phyloP scores from a whole-genome alignment of 495 filamentous ascomycete species.

The Lophium mytilinum region DNA sequence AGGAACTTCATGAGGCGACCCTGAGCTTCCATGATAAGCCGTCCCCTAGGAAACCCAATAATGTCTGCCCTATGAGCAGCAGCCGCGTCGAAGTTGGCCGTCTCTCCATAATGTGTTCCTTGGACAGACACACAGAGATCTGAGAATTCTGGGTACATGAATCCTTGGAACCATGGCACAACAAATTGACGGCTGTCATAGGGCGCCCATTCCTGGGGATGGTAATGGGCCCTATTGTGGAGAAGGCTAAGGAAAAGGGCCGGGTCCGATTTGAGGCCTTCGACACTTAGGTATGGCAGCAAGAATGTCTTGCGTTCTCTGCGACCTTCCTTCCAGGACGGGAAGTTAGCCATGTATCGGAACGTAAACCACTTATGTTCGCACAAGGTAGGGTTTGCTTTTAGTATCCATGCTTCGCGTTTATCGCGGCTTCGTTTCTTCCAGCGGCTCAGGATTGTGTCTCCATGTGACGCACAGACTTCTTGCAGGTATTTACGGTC shows the following conservation, averaged over 20 bases:
- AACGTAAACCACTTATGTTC: not conserved
- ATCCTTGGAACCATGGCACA: not conserved
- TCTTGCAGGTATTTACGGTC: not conserved
- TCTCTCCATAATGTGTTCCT: slow-evolving; percentile 5
- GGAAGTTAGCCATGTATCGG: not conserved
- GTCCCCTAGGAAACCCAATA: slow-evolving; percentile 10
- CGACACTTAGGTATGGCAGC: not conserved
- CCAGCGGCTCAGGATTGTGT: not conserved
- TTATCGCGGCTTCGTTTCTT: not conserved
- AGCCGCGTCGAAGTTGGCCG: not conserved
- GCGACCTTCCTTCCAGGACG: not conserved
- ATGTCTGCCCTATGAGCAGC: slow-evolving; percentile 9
- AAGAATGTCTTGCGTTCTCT: not conserved
- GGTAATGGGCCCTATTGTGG: not conserved
- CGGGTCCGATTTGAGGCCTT: not conserved
- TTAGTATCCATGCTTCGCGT: not conserved
- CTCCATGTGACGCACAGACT: not conserved
- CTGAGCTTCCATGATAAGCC: slow-evolving; percentile 9
- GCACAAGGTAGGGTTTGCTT: not conserved
- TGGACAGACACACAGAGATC: slow-evolving; percentile 2
- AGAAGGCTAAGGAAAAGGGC: not conserved
- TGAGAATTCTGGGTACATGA: not conserved
- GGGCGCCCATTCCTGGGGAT: slow-evolving; percentile 1
- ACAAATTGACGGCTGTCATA: not conserved
- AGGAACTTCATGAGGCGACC: not conserved